phyloP scores from a whole-genome alignment of 2,329 filamentous ascomycete species.

The Cadophora luteo-olivacea region DNA sequence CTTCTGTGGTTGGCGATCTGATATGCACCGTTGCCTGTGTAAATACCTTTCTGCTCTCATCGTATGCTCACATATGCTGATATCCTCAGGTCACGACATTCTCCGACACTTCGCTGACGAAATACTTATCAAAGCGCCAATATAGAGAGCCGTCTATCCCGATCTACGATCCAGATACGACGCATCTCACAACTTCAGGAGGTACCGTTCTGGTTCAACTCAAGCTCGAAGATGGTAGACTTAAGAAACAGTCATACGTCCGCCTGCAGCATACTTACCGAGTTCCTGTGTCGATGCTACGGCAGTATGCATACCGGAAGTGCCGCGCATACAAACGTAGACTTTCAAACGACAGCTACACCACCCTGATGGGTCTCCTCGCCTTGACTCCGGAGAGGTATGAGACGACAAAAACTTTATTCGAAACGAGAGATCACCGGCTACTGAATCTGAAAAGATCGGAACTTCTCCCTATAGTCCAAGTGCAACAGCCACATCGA shows the following conservation, averaged over 20 bases:
- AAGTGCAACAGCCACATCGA: not conserved
- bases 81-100: constrained; percentile 30
- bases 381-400: constrained; percentile 19
- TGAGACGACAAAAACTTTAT: not conserved
- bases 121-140: constrained; percentile 21
- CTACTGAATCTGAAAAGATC: not conserved
- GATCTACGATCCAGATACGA: constrained; percentile 23
- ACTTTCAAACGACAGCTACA: constrained; percentile 26
- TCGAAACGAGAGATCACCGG: not conserved
- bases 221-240: constrained; percentile 25
- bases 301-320: constrained; percentile 17
- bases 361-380: constrained; percentile 21
- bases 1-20: constrained; percentile 27
- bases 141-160: constrained; percentile 24
- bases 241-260: constrained; percentile 35
- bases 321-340: constrained; percentile 23
- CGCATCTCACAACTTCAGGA: not conserved
- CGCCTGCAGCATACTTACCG: constrained; percentile 29
- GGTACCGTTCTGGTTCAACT: constrained; percentile 18
- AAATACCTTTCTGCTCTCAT: not conserved
- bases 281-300: constrained; percentile 17
- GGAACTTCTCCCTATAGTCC: not conserved
- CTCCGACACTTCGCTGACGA: constrained; percentile 20
- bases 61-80: not conserved
- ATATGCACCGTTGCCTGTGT: constrained; percentile 34